Evolutionary conservation across 805 yeast species (phyloP), one percentile per base, ranked within the genome.

Genomic region (Jamesozyma spencerorum): DNA sequence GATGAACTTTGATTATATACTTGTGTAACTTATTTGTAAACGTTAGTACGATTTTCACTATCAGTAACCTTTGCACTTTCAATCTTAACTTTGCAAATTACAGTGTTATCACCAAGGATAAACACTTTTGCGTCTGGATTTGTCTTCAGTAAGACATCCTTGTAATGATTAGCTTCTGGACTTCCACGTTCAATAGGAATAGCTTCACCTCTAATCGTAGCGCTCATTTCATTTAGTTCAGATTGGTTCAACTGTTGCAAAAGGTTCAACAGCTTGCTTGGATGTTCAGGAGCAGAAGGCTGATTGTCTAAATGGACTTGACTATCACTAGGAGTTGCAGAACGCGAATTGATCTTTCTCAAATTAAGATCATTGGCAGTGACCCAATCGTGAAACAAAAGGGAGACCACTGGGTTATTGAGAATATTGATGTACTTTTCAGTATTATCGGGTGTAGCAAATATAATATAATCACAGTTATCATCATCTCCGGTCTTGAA

Each of bases 341-440:
- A 47, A 33, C 49, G 53, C 3, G 59, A 53, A 43, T 55, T 58
- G 28, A 45, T 51, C 41, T 58, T 57, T 29, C 55, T 54, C 26
- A 57, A 53, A 14, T 62, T 56, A n/a, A 63, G 57, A 31, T 64
- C 60, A 51, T 71, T 70, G 3, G 82, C 76, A 1, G 85, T 72
- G 13, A 82, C 74, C 96, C 96, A 88, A 53, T 90, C 97, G 57
- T 90, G 97, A 33, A 90, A 77, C 44, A 90, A 68, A 34, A 90
- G 58, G 0, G 95, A 81, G 5, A 90, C 95, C 32, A 75, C 71
- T 7, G 90, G 87, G 56, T 90, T 90, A 30, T 63, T 61, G 12
- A 59, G 47, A 38, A 90, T 74, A 62, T 90, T 88, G 28, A 70
- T 62, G 60, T 72, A 85, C 63, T 88, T 90, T 44, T 77, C 76